Evolutionary conservation across 1,284 basidiomycete species (phyloP).

Genomic region (Phylloporus gajari): DNA sequence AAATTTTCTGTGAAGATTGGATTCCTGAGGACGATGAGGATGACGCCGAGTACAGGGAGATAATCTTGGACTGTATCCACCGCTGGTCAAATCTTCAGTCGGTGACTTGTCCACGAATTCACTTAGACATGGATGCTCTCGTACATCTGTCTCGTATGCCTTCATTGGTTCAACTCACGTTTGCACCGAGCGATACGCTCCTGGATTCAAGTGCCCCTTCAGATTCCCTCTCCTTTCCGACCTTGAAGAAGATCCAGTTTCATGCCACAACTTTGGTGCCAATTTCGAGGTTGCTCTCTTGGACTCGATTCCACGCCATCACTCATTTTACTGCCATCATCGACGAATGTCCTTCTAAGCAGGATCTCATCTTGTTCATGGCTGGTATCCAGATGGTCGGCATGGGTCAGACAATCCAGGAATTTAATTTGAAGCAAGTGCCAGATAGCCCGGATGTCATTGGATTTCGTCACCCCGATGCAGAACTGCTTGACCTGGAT

Average conservation of each 20-base stretch:
- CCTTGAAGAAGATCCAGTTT: neutral
- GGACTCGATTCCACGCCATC: neutral
- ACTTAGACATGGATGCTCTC: neutral
- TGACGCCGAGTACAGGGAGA: no score
- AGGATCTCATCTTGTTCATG: neutral
- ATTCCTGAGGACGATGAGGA: no score
- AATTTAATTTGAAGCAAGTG: neutral
- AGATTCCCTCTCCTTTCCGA: neutral
- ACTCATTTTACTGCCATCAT: neutral
- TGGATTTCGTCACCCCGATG: neutral
- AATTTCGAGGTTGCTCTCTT: neutral
- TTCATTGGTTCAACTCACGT: neutral
- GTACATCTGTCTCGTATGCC: conserved; percentile 1
- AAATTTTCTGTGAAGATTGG: no score
- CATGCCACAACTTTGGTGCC: neutral
- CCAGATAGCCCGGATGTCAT: neutral
- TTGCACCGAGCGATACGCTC: neutral
- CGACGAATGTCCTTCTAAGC: neutral
- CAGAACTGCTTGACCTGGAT: neutral
- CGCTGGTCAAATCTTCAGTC: neutral
- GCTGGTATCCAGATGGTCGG: neutral
- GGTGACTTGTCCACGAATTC: neutral
- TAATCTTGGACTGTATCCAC: neutral
- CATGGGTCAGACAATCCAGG: neutral
- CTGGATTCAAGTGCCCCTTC: neutral